Percentiles rank a stretch among this genome's conserved stretches.
Evolutionary conservation across 75 land plant species (phyloP).

Genomic region (Chamaecyparis obtusa): DNA sequence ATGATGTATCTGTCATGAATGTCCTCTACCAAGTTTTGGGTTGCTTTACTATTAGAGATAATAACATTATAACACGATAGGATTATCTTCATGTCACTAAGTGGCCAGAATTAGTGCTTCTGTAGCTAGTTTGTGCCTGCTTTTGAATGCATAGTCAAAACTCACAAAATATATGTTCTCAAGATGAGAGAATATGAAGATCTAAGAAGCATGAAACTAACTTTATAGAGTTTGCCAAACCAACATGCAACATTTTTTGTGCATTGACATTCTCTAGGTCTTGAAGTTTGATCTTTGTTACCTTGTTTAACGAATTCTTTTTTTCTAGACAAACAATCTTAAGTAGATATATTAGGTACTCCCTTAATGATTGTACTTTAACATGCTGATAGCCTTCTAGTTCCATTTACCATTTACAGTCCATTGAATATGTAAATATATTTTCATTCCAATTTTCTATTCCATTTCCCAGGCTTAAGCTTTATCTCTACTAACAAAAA

Average conservation of each 20-base stretch:
- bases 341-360: background rate
- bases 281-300: background rate
- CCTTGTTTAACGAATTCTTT: background rate
- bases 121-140: background rate
- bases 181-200: background rate
- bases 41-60: background rate
- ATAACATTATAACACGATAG: background rate
- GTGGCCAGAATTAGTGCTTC: background rate
- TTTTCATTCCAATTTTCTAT: background rate
- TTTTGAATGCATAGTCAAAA: background rate
- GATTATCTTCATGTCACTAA: background rate
- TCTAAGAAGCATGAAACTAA: background rate
- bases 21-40: background rate
- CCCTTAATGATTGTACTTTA: background rate
- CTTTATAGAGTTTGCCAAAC: background rate
- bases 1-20: background rate
- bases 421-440: background rate
- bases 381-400: background rate
- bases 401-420: background rate
- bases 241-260: background rate
- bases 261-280: background rate
- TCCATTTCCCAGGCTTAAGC: background rate
- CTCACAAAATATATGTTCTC: background rate
- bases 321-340: background rate
- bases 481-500: background rate